Conservation (phyloP, 495 filamentous ascomycete species). For the Hypoxylon fuscum region DNA sequence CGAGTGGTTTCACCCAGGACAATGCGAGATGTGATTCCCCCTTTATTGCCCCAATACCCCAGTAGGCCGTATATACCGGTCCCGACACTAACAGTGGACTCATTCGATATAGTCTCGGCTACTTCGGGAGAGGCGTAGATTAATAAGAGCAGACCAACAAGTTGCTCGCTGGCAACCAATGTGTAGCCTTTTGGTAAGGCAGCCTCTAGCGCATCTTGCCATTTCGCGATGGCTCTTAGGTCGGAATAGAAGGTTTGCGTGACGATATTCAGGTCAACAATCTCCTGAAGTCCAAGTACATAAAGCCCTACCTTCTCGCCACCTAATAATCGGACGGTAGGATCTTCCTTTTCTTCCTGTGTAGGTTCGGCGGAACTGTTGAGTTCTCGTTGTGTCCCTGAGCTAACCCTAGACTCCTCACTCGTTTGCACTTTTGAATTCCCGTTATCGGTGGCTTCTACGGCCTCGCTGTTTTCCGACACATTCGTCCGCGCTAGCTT, state of each 20-base stretch:
- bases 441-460: conserved; percentile 31
- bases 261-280: conserved; percentile 82
- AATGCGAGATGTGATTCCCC: conserved; percentile 81
- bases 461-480: conserved; percentile 35
- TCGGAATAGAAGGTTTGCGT: conserved; percentile 74
- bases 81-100: conserved; percentile 80
- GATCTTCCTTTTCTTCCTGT: conserved; percentile 44
- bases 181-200: conserved; percentile 80
- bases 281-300: conserved; percentile 88
- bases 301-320: conserved; percentile 83
- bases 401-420: conserved; percentile 47
- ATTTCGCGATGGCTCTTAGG: conserved; percentile 71
- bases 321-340: conserved; percentile 49
- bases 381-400: conserved; percentile 51
- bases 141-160: conserved; percentile 85
- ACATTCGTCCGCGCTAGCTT: conserved; percentile 63
- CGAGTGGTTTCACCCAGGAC: conserved; percentile 90
- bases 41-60: conserved; percentile 97
- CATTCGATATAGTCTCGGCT: conserved; percentile 72
- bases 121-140: conserved; percentile 84
- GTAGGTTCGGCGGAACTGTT: conserved; percentile 21
- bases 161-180: conserved; percentile 79
- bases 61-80: conserved; percentile 73
- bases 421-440: conserved; percentile 19
- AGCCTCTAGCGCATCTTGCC: conserved; percentile 76